Percentiles rank a stretch among this genome's conserved stretches.
These are phyloP conservation scores for Crucibulum parvulum DNA, from an alignment of 1,284 basidiomycete species.

Conservation along the genomic window DNA sequence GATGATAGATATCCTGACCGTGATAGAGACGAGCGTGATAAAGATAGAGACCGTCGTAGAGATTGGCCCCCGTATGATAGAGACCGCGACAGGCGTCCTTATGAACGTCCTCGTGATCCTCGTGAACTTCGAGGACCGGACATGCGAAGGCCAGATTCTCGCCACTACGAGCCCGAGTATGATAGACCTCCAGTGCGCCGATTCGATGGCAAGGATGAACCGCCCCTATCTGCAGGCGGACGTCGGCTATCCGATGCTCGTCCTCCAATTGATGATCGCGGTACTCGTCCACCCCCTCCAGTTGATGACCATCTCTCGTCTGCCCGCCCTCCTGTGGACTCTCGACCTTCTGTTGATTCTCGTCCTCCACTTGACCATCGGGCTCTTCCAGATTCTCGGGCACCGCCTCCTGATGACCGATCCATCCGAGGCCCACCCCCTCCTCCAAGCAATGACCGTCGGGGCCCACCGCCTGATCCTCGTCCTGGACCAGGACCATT, in stretches of 20 bases:
- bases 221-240: constrained; percentile 15
- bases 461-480: constrained; percentile 10
- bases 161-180: constrained; percentile 50
- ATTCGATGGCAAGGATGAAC: constrained; percentile 31
- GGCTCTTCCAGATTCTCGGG: constrained; percentile 14
- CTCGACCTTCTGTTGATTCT: constrained; percentile 31
- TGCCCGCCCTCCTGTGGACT: constrained; percentile 25
- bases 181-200: constrained; percentile 36
- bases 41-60: constrained; percentile 35
- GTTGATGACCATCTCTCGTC: background rate
- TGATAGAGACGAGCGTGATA: constrained; percentile 37
- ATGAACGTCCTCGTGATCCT: constrained; percentile 41
- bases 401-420: constrained; percentile 20
- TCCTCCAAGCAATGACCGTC: constrained; percentile 23
- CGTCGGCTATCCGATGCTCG: constrained; percentile 19
- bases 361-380: constrained; percentile 26
- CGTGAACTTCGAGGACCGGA: constrained; percentile 30
- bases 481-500: too few relatives aligned
- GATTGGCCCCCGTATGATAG: constrained; percentile 43
- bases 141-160: constrained; percentile 47
- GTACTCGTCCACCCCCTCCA: constrained; percentile 13
- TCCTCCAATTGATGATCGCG: constrained; percentile 14
- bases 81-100: constrained; percentile 34
- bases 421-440: constrained; percentile 20
- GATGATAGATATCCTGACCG: constrained; percentile 30